Conservation (phyloP, 768 basidiomycete genomes). For the Naganishia kalamii region DNA sequence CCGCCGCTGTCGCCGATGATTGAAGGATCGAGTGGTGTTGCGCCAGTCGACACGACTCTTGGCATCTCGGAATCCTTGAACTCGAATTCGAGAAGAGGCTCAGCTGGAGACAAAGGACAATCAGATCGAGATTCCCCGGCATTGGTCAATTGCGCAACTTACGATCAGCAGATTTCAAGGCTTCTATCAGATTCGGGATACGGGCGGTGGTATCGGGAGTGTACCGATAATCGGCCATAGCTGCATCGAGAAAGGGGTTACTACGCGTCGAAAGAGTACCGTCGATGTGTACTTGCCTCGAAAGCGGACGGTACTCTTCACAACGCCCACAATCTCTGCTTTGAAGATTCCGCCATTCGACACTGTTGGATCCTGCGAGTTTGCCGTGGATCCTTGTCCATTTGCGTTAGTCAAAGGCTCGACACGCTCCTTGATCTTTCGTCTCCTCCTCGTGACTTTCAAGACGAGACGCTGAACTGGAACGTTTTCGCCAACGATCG, state of each 20-base stretch:
- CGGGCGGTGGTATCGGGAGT: constrained; percentile 68
- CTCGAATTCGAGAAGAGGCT: constrained; percentile 62
- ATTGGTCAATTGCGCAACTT: constrained; percentile 26
- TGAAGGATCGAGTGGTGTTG: neutral
- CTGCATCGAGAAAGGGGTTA: constrained; percentile 48
- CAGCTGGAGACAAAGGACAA: constrained; percentile 52
- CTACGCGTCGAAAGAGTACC: neutral
- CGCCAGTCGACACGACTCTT: neutral
- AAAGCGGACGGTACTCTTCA: constrained; percentile 80
- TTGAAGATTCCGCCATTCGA: constrained; percentile 60
- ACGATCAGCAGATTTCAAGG: constrained; percentile 82
- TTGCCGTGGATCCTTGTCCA: neutral
- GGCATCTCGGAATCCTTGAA: constrained; percentile 47
- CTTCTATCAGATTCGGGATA: constrained; percentile 59
- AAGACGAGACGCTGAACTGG: constrained; percentile 73
- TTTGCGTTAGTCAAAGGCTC: neutral
- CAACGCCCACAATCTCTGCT: constrained; percentile 63
- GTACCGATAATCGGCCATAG: constrained; percentile 91
- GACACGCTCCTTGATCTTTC: constrained; percentile 44
- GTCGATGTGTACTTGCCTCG: constrained; percentile 58
- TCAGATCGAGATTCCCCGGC: neutral
- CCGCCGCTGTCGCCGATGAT: neutral
- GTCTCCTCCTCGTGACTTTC: constrained; percentile 67
- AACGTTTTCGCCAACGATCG: constrained; percentile 72
- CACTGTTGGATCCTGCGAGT: constrained; percentile 8